Percentiles rank a stretch among this genome's conserved stretches.
phyloP scores from a whole-genome alignment of 225 moss, liverwort and hornwort species.

The Thuidium tamariscinum region DNA sequence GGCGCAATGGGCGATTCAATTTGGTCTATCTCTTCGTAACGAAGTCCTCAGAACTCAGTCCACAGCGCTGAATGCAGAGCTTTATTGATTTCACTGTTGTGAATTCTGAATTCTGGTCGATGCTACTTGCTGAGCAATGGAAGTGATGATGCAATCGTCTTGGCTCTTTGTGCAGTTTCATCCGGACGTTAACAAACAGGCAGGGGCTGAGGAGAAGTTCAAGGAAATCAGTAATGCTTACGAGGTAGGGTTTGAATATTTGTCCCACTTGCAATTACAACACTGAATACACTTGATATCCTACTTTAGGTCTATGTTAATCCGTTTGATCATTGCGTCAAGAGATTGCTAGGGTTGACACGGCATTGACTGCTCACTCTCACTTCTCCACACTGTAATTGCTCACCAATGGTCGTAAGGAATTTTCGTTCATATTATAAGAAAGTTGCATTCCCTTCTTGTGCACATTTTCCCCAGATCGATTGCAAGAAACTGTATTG shows the following conservation, averaged over 20 bases:
- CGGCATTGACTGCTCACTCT: neutral
- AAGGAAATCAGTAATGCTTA: conserved; percentile 99
- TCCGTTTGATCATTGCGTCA: neutral
- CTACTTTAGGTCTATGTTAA: neutral
- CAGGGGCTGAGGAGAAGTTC: conserved; percentile 94
- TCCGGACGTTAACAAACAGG: conserved; percentile 94
- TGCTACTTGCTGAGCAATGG: neutral
- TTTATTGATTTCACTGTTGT: neutral
- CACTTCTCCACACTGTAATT: neutral
- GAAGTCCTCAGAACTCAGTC: neutral
- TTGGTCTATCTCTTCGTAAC: neutral
- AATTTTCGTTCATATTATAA: neutral
- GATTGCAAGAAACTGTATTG: neutral
- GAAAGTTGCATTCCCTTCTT: neutral
- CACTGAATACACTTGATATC: neutral
- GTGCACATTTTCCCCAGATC: neutral
- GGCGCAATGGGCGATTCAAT: neutral
- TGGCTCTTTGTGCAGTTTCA: conserved; percentile 57
- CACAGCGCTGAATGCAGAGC: neutral
- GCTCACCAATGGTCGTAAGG: neutral
- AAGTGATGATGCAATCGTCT: neutral
- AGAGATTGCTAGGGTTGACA: neutral
- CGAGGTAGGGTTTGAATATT: conserved; percentile 48
- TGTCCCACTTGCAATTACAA: neutral
- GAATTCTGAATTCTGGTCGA: neutral